Conservation (phyloP, 2,329 filamentous ascomycete species). For the Xylaria arbuscula region DNA sequence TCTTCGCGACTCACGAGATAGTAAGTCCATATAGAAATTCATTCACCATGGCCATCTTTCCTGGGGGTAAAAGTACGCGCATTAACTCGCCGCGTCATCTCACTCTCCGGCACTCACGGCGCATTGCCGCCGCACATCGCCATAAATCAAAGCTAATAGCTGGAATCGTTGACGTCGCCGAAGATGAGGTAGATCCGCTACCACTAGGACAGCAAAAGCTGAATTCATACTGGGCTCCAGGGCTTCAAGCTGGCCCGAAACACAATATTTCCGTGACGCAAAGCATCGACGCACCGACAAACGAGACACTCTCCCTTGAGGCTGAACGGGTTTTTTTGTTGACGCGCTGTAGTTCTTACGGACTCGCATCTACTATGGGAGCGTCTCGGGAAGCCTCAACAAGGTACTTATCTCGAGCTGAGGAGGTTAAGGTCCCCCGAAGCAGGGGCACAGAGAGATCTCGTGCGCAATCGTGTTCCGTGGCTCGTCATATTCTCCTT, state of each 20-base stretch:
- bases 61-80: slow-evolving; percentile 35
- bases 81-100: slow-evolving; percentile 41
- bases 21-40: no score
- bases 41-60: slow-evolving; percentile 31
- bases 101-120: slow-evolving; percentile 39
- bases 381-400: slow-evolving; percentile 42
- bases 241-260: slow-evolving; percentile 35
- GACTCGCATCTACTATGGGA: slow-evolving; percentile 60
- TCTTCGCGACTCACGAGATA: no score
- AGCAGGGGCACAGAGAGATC: no score
- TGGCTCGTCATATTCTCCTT: slow-evolving; percentile 57
- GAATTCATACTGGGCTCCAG: slow-evolving; percentile 40
- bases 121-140: neutral
- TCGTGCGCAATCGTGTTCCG: slow-evolving; percentile 44
- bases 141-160: slow-evolving; percentile 2
- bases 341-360: slow-evolving; percentile 55
- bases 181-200: slow-evolving; percentile 21
- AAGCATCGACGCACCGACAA: neutral
- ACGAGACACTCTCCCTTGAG: neutral
- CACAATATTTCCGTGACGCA: slow-evolving; percentile 29
- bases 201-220: slow-evolving; percentile 40
- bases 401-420: slow-evolving; percentile 10
- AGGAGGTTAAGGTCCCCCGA: slow-evolving; percentile 14
- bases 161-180: slow-evolving; percentile 20
- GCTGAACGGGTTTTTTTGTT: slow-evolving; percentile 51